Base-by-base conservation (phyloP, 768 basidiomycete species). In the Clitopilus hobsonii region DNA sequence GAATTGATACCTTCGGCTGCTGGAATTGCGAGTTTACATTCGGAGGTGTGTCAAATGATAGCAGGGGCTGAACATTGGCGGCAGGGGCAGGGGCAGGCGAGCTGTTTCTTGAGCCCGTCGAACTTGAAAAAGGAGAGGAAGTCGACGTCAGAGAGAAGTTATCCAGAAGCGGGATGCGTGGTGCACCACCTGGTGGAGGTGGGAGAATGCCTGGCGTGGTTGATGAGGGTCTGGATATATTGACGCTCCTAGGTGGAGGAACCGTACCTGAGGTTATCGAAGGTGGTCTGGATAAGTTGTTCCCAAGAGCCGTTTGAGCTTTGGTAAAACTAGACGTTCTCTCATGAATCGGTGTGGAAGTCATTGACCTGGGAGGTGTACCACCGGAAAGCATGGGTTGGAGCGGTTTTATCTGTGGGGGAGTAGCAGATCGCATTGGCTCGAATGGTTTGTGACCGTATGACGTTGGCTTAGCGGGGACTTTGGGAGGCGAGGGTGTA, bases 401-500 rank as follows among this genome's bases (percentile, higher is more conserved):
- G 22, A 48, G 27, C 16, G 38, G 54, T n/a, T 38, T 51, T n/a
- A 30, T 50, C 22, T 52, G n/a, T 29, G 49, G 50, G 7, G 13
- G 51, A 16, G 45, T 24, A 28, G 22, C 41, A 20, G 41, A 4
- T 10, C 6, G 41, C 3, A 23, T 23, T 27, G 54, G 51, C 48
- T 49, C 28, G 55, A 50, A 23, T 24, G 53, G 26, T 48, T 54
- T 52, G 25, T 59, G 56, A 8, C 22, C 54, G 16, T 60, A 51
- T n/a, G 38, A 30, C 22, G 56, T 20, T 26, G 51, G 57, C 29
- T 79, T 79, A 7, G 70, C 57, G 14, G 75, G 74, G 10, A 71
- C 69, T 20, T 69, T 73, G 22, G 80, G 74, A 26, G 81, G 81
- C 0, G 82, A 78, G 0, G 81, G 73, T 4, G 78, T 74, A 25